Base-by-base conservation (phyloP, 192 early-diverging fungal species). In the Paraglomus brasilianum region DNA sequence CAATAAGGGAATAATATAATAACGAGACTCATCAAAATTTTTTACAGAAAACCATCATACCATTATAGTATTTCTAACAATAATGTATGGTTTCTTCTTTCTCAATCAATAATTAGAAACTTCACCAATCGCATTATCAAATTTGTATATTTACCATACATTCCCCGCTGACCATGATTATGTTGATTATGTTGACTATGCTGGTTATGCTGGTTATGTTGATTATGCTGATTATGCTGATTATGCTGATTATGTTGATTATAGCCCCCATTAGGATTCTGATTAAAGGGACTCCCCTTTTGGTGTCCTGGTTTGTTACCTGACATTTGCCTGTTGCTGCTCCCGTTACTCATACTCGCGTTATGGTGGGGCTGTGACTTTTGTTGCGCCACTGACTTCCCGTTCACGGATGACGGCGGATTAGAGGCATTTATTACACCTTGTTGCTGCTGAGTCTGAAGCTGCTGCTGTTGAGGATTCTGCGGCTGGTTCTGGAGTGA, bases 331-430 rank as follows among this genome's bases (percentile, higher is more conserved):
- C 53, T 41, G 21, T 45, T 39, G 22, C 4, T 41, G 40, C 58
- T 69, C 45, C 55, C 55, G 36, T 69, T 69, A 17, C 50, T 39
- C 36, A 53, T 36, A 17, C 24, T 46, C n/a, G 67, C 51, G 19
- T 44, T 67, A 39, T 45, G 42, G 8, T 47, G 67, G 38, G 67
- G 21, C 67, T 69, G 67, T 46, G 55, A 15, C 30, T 69, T 69
- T 45, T 36, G 53, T 46, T 69, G 53, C 5, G 14, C 21, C 5
- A 42, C 52, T 24, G 67, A 10, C 21, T 69, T 69, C 47, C 67
- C 67, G 55, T 69, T 69, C 17, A 45, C 49, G 42, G 67, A 69
- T 69, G 67, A 69, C 22, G 36, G 30, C 21, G 13, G 40, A 58
- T 57, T 69, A 14, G n/a, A 17, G 15, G 48, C 42, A 58, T 42